These are phyloP conservation scores for Aspergillus piperis DNA, from an alignment of 2,329 filamentous ascomycete genomes.

Conservation along the genomic window DNA sequence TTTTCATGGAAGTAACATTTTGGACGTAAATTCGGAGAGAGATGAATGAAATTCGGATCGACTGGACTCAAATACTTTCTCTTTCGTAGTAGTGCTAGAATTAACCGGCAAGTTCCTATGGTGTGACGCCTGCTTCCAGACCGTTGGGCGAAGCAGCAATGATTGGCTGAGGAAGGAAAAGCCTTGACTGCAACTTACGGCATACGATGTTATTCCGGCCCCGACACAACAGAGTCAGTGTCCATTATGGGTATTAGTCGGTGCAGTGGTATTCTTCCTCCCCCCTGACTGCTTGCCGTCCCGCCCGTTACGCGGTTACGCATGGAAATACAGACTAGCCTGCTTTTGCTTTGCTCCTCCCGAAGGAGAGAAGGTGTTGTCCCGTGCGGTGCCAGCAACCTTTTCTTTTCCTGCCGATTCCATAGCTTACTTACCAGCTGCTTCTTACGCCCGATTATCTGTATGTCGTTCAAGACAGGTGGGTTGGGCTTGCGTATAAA, in stretches of 20 bases:
- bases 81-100: background rate
- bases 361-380: background rate
- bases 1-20: too few relatives aligned
- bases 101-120: conserved; percentile 2
- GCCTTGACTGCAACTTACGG: background rate
- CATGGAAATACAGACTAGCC: background rate
- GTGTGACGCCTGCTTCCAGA: conserved; percentile 5
- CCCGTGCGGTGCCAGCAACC: background rate
- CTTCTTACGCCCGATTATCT: background rate
- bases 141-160: conserved; percentile 2
- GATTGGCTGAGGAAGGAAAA: background rate
- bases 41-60: background rate
- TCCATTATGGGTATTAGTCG: too few relatives aligned
- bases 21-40: too few relatives aligned
- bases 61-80: background rate
- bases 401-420: background rate
- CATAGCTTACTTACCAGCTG: background rate
- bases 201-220: conserved; percentile 1
- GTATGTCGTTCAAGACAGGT: background rate
- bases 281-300: background rate
- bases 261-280: background rate
- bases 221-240: too few relatives aligned
- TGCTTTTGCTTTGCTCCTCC: background rate
- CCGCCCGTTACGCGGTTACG: conserved; percentile 3
- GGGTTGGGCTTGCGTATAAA: background rate